phyloP scores from a whole-genome alignment of 768 basidiomycete genomes.

The Russula compacta region DNA sequence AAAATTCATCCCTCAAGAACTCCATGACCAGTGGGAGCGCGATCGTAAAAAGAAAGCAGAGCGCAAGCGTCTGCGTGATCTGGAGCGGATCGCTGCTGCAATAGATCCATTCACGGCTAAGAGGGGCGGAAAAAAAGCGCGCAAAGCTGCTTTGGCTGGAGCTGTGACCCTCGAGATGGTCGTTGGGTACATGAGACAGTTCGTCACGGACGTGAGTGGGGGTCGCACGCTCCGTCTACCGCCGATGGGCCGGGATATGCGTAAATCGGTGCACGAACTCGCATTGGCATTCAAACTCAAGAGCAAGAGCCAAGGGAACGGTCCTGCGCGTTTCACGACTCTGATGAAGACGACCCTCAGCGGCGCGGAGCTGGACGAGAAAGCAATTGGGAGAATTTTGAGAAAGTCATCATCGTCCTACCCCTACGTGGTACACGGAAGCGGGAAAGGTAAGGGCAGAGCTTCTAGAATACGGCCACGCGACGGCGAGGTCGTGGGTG shows the following conservation, averaged over 20 bases:
- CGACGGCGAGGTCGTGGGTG: conserved; percentile 87
- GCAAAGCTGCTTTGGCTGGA: conserved; percentile 49
- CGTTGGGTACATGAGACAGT: conserved; percentile 56
- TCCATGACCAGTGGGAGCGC: conserved; percentile 64
- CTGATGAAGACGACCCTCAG: conserved; percentile 59
- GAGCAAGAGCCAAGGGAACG: conserved; percentile 68
- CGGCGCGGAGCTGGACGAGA: conserved; percentile 47
- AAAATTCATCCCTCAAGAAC: conserved; percentile 41
- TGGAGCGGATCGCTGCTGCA: conserved; percentile 45
- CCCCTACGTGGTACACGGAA: conserved; percentile 23
- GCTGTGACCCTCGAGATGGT: conserved; percentile 38
- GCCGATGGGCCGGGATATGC: conserved; percentile 62
- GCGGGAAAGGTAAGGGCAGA: conserved; percentile 23
- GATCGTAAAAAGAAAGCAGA: conserved; percentile 83
- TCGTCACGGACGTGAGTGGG: conserved; percentile 49
- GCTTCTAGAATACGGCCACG: conserved; percentile 33
- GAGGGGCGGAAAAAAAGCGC: conserved; percentile 60
- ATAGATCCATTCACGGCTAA: conserved; percentile 55
- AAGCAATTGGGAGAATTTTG: conserved; percentile 43
- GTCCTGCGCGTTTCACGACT: conserved; percentile 63
- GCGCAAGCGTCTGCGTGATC: conserved; percentile 51
- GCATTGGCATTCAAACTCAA: conserved; percentile 72
- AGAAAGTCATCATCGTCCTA: conserved; percentile 15
- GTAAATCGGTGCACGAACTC: conserved; percentile 71
- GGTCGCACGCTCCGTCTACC: conserved; percentile 56